A percentile compares a stretch with the other conserved stretches of the same genome.
Conservation (phyloP, 345 rosid genomes). For the Clausena lansium region DNA sequence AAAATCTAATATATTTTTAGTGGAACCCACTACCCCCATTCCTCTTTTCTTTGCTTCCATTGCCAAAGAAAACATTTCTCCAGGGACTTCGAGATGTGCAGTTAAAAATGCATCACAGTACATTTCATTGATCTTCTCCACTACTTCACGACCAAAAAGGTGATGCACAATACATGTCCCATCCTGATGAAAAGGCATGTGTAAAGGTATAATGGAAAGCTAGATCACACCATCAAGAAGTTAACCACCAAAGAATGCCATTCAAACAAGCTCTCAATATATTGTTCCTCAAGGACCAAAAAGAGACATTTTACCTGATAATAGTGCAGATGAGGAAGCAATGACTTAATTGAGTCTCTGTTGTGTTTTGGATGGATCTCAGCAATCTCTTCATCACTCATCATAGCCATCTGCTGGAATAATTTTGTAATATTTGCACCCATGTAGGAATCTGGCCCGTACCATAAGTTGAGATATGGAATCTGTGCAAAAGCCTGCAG, state of each 20-base stretch:
- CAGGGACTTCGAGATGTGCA: conserved; percentile 96
- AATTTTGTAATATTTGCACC: conserved; percentile 89
- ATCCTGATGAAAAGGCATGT: conserved; percentile 42
- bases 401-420: conserved; percentile 79
- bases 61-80: conserved; percentile 97
- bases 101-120: conserved; percentile 90
- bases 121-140: conserved; percentile 77
- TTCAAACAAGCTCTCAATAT: neutral
- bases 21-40: conserved; percentile 97
- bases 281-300: neutral
- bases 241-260: neutral
- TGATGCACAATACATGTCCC: conserved; percentile 95
- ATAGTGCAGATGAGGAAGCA: conserved; percentile 69
- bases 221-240: conserved; percentile 2
- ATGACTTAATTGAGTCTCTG: conserved; percentile 57
- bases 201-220: no score
- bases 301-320: conserved; percentile 56
- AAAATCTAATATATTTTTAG: conserved; percentile 86
- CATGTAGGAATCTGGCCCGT: conserved; percentile 98
- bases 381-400: conserved; percentile 90
- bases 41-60: conserved; percentile 92
- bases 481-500: conserved; percentile 85
- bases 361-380: conserved; percentile 71
- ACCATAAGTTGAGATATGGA: conserved; percentile 73
- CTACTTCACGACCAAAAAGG: conserved; percentile 90